Conservation (phyloP, 2,329 filamentous ascomycete species). For the Apiospora kogelbergensis region DNA sequence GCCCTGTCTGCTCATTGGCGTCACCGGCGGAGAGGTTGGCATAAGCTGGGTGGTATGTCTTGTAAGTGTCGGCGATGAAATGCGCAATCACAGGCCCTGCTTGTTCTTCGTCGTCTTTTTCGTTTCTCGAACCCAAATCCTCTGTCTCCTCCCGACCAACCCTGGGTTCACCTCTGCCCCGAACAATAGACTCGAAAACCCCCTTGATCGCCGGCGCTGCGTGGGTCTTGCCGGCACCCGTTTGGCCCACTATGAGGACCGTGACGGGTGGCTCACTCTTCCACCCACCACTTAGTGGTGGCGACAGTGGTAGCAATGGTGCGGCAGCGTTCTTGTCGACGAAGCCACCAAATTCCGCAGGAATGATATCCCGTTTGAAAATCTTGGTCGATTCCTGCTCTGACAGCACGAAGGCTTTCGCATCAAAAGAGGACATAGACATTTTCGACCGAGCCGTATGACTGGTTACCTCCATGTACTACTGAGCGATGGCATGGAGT, state of each 20-base stretch:
- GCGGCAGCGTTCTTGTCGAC: neutral
- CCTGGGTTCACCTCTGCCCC: neutral
- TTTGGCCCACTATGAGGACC: constrained; percentile 46
- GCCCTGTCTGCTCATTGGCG: constrained; percentile 22
- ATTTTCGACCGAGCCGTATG: neutral
- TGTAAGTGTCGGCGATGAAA: constrained; percentile 50
- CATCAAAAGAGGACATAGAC: neutral
- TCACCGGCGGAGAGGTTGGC: constrained; percentile 24
- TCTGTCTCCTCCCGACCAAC: neutral
- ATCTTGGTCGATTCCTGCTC: constrained; percentile 19
- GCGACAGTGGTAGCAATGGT: constrained; percentile 10
- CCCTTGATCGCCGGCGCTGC: constrained; percentile 38
- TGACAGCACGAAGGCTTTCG: neutral
- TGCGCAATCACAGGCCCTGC: constrained; percentile 29
- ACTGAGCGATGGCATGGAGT: neutral
- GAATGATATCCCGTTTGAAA: constrained; percentile 30
- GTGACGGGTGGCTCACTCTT: constrained; percentile 31
- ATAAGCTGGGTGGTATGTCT: constrained; percentile 47
- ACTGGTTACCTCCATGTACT: neutral
- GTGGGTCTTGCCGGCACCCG: constrained; percentile 49
- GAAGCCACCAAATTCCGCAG: constrained; percentile 30
- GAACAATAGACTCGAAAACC: constrained; percentile 26
- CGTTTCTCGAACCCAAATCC: neutral
- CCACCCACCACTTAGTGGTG: neutral
- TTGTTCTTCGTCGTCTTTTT: neutral